Evolutionary conservation across 2,329 filamentous ascomycete genomes (phyloP), one percentile per base, ranked within the genome.

Genomic region (Pseudogymnoascus verrucosus): DNA sequence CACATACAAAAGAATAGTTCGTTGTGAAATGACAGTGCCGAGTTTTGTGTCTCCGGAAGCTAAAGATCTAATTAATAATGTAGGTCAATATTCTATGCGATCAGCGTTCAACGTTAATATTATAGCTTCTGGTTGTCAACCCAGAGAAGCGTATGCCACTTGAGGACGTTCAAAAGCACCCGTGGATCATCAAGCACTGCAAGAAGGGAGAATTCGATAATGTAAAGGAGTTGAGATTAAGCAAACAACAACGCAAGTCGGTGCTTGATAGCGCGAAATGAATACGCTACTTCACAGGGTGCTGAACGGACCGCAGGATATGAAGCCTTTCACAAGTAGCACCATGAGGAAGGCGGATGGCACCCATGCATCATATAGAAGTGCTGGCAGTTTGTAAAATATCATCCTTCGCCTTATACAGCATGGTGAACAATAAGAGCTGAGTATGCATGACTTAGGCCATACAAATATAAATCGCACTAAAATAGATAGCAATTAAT

Each of bases 131-230:
- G 47, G 91, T 97, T 19, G 83, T 98, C 64, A 91, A 98, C 73
- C 93, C 95, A 0, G 91, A 96, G 72, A 96, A 96, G 81, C 83
- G 95, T 68, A 90, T 99, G 70, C 85, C 92, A 3, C 84, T 99
- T 7, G 91, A 96, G n/a, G 88, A 96, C 64, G 89, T 98, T 37
- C 88, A 93, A 76, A 82, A 83, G 62, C 95, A 98, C 75, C 93
- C 93, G 16, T 99, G 95, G 95, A 96, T 99, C 71, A 75, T 97
- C 69, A 98, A 97, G 81, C 91, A 98, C 76, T 98, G 93, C 75
- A 71, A 74, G 1, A 73, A 73, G 80, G 72, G 79, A 79, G 64
- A 84, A 79, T 64, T 83, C 63, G 64, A 70, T 36, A 68, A 70
- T 12, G 69, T 64, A 39, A 65, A 69, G 66, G 39, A 42, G 8